These are phyloP conservation scores for Metschnikowia lunata DNA, from an alignment of 805 yeast species.

Conservation along the genomic window DNA sequence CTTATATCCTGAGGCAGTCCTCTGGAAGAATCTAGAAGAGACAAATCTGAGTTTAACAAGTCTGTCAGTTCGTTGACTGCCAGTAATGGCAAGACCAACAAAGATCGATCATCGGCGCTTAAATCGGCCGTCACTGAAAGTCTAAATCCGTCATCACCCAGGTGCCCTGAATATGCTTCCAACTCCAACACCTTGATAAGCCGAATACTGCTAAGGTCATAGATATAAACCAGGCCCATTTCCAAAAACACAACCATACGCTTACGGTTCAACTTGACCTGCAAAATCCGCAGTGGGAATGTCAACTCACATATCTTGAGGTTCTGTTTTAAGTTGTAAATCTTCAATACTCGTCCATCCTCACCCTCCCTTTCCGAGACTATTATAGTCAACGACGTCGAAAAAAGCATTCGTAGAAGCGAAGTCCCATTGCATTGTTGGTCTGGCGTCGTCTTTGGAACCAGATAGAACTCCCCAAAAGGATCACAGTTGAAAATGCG, in stretches of 20 bases:
- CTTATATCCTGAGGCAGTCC: conserved; percentile 8
- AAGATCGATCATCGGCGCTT: conserved; percentile 33
- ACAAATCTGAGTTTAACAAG: conserved; percentile 21
- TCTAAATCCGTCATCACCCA: conserved; percentile 1
- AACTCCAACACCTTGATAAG: conserved; percentile 46
- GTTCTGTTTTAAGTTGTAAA: conserved; percentile 39
- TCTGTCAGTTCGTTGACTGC: conserved; percentile 28
- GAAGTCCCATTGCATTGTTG: conserved; percentile 24
- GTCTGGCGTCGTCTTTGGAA: conserved; percentile 6
- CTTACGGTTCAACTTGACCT: conserved; percentile 75
- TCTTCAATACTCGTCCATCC: conserved; percentile 28
- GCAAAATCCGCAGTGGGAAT: conserved; percentile 71
- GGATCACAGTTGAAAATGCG: conserved; percentile 44
- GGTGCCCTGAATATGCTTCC: conserved; percentile 6
- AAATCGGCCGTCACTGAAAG: conserved; percentile 32
- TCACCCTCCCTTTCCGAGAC: conserved; percentile 28
- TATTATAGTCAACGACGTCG: conserved; percentile 38
- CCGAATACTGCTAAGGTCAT: conserved; percentile 88
- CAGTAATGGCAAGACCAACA: conserved; percentile 33
- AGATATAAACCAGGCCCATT: conserved; percentile 77
- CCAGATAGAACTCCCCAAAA: conserved; percentile 40
- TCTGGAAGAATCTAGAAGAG: not conserved
- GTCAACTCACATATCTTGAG: conserved; percentile 77
- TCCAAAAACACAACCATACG: conserved; percentile 70
- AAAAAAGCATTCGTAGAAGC: conserved; percentile 36